Base-by-base conservation (phyloP, 306 rosid genomes). In the Vicia faba region DNA sequence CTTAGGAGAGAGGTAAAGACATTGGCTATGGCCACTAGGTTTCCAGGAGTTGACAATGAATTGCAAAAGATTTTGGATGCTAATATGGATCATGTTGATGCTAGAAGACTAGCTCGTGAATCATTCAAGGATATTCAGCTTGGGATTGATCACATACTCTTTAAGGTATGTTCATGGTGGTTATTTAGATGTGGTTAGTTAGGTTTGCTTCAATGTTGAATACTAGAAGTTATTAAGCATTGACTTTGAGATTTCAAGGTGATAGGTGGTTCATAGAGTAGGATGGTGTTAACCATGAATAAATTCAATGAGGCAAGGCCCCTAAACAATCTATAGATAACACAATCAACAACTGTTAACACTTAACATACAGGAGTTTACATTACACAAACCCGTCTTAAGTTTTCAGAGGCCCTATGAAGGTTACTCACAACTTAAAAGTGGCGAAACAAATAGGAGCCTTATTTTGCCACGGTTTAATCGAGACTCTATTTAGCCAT, bases 61-160 rank as follows among this genome's bases (percentile, higher is more conserved):
- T 64, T 87, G 85, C 87, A 79, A 56, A 85, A 75, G 85, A 77
- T 92, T 77, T 62, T 85, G 68, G 78, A 81, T 59, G 79, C 89
- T 51, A 78, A 83, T 2, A 85, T 84, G 96, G 96, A 89, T 59
- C 78, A 83, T 75, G 98, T 72, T 1, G 66, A 82, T 0, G 79
- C 96, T 66, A 87, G 98, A 85, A 85, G 89, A 60, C 82, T 82
- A 15, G 96, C 91, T 59, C 90, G 98, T 35, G 87, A 85, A 64
- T 85, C 95, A 58, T 81, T 92, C 64, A 92, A 85, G 86, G 83
- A 80, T 31, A 75, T 80, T 76, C 98, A 92, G 74, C 96, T 92
- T 67, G 84, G 86, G 5, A 81, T 92, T 75, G 92, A 92, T 61
- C 95, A 92, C 49, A 82, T 92, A 29, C 65, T 92, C 76, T 92